Base-by-base conservation (phyloP, 2,329 filamentous ascomycete species). In the Botrytis cinerea region DNA sequence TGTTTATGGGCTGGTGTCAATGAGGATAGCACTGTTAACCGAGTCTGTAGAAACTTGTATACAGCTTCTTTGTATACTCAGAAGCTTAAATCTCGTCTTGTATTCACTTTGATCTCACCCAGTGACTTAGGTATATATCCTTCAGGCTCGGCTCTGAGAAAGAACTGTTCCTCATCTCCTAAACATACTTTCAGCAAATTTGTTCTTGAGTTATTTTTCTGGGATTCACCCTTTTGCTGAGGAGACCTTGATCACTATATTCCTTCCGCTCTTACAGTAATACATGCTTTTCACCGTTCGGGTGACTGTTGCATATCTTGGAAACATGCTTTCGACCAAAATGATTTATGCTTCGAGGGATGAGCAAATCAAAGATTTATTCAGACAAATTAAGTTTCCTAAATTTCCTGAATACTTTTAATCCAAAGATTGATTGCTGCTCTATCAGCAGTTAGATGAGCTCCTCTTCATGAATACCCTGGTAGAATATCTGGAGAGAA, bases 171-270 rank as follows among this genome's bases (percentile, higher is more conserved):
- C 1, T 9, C 7, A 28, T 54, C 51, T 54, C n/a, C 16, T 28
- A 14, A 54, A 28, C 1, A 18, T 28, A 54, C 6, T 28, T 54
- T 54, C 25, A 54, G 51, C 51, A 18, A 18, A 28, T 16, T 51
- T 5, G 12, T n/a, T 51, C 48, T 51, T 12, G 25, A n/a, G 22
- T 54, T 28, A 0, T 16, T 18, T 6, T 18, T 28, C 2, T 28
- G 2, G n/a, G 2, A 28, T 9, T 28, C 2, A 3, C 9, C 14
- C 14, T 9, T 28, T 18, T 18, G 1, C n/a, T 0, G n/a, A 16
- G 6, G n/a, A 54, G 14, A 54, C 14, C n/a, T 54, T 18, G 0
- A n/a, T 18, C 0, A 28, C 2, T 2, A 28, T 28, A 25, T 28
- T 28, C 6, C n/a, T 54, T 28, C 14, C 14, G n/a, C 25, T 28